Conservation (phyloP, 176 grass and related monocot genomes). For the Oryza meyeriana region DNA sequence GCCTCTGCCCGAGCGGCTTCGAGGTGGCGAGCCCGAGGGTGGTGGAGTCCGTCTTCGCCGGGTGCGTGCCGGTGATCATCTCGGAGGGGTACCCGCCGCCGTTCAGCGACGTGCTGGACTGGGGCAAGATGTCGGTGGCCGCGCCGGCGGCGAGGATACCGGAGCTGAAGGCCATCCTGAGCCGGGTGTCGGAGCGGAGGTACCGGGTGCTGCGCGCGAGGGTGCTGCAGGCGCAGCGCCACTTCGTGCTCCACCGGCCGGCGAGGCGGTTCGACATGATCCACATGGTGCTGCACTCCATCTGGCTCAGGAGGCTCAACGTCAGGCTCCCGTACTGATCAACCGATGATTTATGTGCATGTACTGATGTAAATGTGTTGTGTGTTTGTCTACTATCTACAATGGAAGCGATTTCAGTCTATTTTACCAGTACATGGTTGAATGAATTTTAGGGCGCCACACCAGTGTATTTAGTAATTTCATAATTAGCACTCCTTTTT, state of each 20-base stretch:
- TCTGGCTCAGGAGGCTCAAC: constrained; percentile 90
- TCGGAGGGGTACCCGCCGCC: constrained; percentile 63
- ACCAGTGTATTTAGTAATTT: too few relatives aligned
- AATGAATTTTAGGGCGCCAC: too few relatives aligned
- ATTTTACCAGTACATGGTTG: too few relatives aligned
- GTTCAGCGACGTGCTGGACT: constrained; percentile 82
- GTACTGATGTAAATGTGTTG: too few relatives aligned
- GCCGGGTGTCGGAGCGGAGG: constrained; percentile 54
- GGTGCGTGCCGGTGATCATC: constrained; percentile 80
- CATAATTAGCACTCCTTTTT: too few relatives aligned
- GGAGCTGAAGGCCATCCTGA: constrained; percentile 66
- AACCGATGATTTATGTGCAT: too few relatives aligned
- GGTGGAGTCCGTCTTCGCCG: constrained; percentile 64
- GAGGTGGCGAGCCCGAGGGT: constrained; percentile 89
- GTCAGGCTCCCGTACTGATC: constrained; percentile 65
- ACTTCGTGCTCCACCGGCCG: constrained; percentile 73
- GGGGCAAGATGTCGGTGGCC: constrained; percentile 80
- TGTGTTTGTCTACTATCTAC: too few relatives aligned
- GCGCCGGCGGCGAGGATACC: constrained; percentile 64
- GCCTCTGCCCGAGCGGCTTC: constrained; percentile 85
- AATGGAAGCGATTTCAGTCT: too few relatives aligned
- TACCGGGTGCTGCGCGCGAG: constrained; percentile 58
- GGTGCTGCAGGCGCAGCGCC: constrained; percentile 61
- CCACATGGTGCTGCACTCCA: constrained; percentile 83
- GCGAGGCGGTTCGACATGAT: constrained; percentile 70